A percentile compares a stretch with the other conserved stretches of the same genome.
phyloP scores from a whole-genome alignment of 257 asterid species.

The Solanum verrucosum region DNA sequence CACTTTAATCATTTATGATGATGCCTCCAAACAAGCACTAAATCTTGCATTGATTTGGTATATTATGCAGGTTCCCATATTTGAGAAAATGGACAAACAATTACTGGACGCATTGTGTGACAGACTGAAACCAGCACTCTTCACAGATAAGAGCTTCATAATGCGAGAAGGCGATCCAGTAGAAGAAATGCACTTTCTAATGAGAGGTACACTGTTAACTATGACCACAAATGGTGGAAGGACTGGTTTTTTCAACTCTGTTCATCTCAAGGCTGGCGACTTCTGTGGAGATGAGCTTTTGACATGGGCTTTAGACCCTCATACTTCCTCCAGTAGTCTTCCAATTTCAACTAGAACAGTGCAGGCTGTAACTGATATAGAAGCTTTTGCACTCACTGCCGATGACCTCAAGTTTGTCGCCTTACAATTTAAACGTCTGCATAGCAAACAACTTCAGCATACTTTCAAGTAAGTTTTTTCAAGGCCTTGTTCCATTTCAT shows the following conservation, averaged over 20 bases:
- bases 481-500: neutral
- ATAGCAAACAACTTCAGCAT: neutral
- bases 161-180: neutral
- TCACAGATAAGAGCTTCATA: neutral
- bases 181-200: constrained; percentile 4
- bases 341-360: neutral
- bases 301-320: neutral
- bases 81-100: constrained; percentile 1
- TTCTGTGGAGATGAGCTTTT: constrained; percentile 7
- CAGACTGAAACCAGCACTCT: constrained; percentile 1
- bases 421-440: neutral
- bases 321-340: neutral
- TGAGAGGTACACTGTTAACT: neutral
- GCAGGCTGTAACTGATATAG: neutral
- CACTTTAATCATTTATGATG: neutral
- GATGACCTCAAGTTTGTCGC: constrained; percentile 3
- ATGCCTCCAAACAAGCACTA: neutral
- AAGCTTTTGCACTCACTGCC: neutral
- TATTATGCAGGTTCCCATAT: neutral
- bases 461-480: neutral
- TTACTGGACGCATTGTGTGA: neutral
- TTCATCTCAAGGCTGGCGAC: neutral
- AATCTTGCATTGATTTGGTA: neutral
- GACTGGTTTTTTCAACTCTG: neutral
- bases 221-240: constrained; percentile 1